Evolutionary conservation across 768 basidiomycete genomes (phyloP).

Genomic region (Boletus subcaerulescens): DNA sequence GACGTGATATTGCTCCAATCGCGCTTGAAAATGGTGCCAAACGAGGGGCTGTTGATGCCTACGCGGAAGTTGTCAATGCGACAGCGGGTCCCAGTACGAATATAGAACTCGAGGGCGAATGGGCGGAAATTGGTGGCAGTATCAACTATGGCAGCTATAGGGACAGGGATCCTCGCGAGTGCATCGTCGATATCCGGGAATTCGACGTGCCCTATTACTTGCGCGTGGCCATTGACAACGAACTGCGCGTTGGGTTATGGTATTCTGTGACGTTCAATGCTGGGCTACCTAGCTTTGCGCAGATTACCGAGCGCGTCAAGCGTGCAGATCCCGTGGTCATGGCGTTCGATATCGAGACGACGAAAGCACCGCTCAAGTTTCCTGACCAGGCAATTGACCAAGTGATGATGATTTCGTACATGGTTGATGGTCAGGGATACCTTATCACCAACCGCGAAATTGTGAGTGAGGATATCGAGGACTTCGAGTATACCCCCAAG

Average conservation of each 20-base stretch:
- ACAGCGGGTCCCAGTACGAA: conserved; percentile 66
- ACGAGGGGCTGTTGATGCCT: conserved; percentile 93
- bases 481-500: conserved; percentile 98
- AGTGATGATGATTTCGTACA: conserved; percentile 99
- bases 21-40: conserved; percentile 89
- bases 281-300: conserved; percentile 72
- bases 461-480: conserved; percentile 94
- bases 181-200: conserved; percentile 91
- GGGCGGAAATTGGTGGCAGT: conserved; percentile 45
- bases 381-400: conserved; percentile 95
- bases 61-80: conserved; percentile 90
- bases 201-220: conserved; percentile 97
- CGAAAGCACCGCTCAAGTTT: conserved; percentile 99
- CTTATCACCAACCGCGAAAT: conserved; percentile 98
- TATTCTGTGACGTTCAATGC: conserved; percentile 82
- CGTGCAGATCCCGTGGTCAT: conserved; percentile 99
- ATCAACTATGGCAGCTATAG: conserved; percentile 38
- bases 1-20: conserved; percentile 86
- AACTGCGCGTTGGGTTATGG: conserved; percentile 97
- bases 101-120: conserved; percentile 67
- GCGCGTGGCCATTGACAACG: conserved; percentile 99
- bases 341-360: conserved; percentile 99
- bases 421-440: conserved; percentile 97
- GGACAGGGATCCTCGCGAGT: conserved; percentile 84
- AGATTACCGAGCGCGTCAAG: conserved; percentile 82